Evolutionary conservation across 2,329 filamentous ascomycete genomes (phyloP), one percentile per base, ranked within the genome.

Genomic region (Cladophialophora chaetospira): DNA sequence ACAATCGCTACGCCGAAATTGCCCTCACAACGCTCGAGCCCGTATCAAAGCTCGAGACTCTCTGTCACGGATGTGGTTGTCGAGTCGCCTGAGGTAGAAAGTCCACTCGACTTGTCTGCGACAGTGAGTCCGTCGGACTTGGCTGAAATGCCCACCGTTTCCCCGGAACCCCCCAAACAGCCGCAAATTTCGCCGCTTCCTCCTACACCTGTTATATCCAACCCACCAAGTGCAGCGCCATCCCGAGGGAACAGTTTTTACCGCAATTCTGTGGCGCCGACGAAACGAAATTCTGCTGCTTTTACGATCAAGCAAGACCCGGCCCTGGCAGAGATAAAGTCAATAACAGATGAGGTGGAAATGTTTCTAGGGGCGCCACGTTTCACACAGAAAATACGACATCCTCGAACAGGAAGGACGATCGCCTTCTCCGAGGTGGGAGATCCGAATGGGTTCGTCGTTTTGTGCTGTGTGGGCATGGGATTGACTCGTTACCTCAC

Each of bases 371-470:
- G 86, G 66, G 91, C 91, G 9, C 86, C 91, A 0, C 85, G 92
- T 5, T 75, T 99, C 52, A 95, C 90, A 3, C 92, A 96, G 68
- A 96, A 88, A 73, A 90, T 97, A 49, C 80, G 81, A 19, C 90
- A 97, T 72, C 91, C 91, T 0, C 87, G 89, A 57, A 95, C 89
- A 0, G 91, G 92, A 1, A 85, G 94, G 13, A 80, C 88, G 2
- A 97, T 99, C 64, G 95, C 91, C 0, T 99, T 97, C 69, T 97
- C 93, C 0, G 94, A 99, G 71, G 94, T 99, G 2, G 94, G 94
- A 11, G 92, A 97, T 70, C 86, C 92, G 0, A 85, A 93, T 40
- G 94, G 94, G 1, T 93, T 88, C 64, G 93, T 91, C 2, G 90
- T 99, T 1, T 92, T 99, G 65, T 95, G 94, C 70, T 99, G 94